phyloP scores from a whole-genome alignment of 2,329 filamentous ascomycete species.

The Neofusicoccum ribis region DNA sequence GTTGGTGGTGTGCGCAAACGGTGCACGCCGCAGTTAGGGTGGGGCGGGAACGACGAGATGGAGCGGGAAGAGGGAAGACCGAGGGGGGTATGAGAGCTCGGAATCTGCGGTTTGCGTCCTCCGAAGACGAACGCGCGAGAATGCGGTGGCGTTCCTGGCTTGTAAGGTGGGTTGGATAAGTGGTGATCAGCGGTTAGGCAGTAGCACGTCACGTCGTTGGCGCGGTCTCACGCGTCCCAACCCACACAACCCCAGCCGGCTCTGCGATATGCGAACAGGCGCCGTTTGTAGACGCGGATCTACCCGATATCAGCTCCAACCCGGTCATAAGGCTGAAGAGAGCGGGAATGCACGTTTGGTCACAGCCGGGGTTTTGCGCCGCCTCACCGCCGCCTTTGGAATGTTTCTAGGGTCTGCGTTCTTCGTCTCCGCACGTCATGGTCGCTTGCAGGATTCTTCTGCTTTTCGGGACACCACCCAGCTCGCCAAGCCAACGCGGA shows the following conservation, averaged over 20 bases:
- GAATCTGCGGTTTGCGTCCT: too few relatives aligned
- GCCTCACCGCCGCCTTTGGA: not conserved
- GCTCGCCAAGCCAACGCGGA: not conserved
- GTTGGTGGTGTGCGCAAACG: too few relatives aligned
- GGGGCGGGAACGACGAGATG: too few relatives aligned
- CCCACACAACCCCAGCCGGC: not conserved
- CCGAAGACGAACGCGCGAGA: too few relatives aligned
- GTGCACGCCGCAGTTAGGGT: too few relatives aligned
- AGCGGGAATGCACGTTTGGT: not conserved
- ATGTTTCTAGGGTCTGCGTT: not conserved
- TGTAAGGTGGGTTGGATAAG: too few relatives aligned
- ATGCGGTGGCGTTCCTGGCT: too few relatives aligned
- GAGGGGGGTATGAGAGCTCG: too few relatives aligned
- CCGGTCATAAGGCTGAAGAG: not conserved
- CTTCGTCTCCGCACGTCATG: not conserved
- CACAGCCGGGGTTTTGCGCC: not conserved
- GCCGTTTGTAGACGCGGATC: constrained; percentile 1
- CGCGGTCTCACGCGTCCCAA: not conserved
- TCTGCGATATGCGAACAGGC: not conserved
- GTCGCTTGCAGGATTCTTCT: not conserved
- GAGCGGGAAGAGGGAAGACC: too few relatives aligned
- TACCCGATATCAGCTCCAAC: constrained; percentile 3
- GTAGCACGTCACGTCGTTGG: not conserved
- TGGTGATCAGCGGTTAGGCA: not conserved
- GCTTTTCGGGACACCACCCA: not conserved